phyloP scores from a whole-genome alignment of 345 rosid genomes.

The Salix udensis region DNA sequence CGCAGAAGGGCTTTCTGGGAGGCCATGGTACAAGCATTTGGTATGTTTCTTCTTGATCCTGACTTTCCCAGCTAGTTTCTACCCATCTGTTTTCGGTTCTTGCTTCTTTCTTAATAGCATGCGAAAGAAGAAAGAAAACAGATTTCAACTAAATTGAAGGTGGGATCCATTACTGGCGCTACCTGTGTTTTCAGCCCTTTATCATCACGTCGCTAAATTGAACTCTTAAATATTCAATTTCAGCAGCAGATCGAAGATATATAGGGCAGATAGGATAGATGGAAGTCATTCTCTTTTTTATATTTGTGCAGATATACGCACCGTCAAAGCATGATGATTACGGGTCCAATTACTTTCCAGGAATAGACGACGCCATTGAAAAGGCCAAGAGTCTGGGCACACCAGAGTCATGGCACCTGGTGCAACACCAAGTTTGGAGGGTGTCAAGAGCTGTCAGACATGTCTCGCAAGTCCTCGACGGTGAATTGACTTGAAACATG shows the following conservation, averaged over 20 bases:
- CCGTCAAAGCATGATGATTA: slow-evolving; percentile 70
- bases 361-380: slow-evolving; percentile 66
- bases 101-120: too few species aligned
- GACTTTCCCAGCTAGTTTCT: not conserved
- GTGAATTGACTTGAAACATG: slow-evolving; percentile 51
- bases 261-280: not conserved
- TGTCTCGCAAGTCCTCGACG: slow-evolving; percentile 58
- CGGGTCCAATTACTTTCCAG: slow-evolving; percentile 73
- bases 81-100: too few species aligned
- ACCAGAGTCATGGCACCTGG: slow-evolving; percentile 51
- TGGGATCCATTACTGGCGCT: too few species aligned
- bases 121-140: too few species aligned
- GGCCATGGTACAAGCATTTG: slow-evolving; percentile 76
- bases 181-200: too few species aligned
- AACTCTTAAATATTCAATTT: too few species aligned
- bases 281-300: not conserved
- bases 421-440: slow-evolving; percentile 83
- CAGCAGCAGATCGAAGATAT: too few species aligned
- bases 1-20: slow-evolving; percentile 57
- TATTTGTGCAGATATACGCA: slow-evolving; percentile 52
- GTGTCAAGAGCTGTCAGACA: slow-evolving; percentile 66
- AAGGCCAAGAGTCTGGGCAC: slow-evolving; percentile 48
- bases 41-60: slow-evolving; percentile 25
- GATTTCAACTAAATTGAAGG: too few species aligned
- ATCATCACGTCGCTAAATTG: too few species aligned